phyloP scores from a whole-genome alignment of 2,329 filamentous ascomycete genomes.

The Aspergillus fructus region DNA sequence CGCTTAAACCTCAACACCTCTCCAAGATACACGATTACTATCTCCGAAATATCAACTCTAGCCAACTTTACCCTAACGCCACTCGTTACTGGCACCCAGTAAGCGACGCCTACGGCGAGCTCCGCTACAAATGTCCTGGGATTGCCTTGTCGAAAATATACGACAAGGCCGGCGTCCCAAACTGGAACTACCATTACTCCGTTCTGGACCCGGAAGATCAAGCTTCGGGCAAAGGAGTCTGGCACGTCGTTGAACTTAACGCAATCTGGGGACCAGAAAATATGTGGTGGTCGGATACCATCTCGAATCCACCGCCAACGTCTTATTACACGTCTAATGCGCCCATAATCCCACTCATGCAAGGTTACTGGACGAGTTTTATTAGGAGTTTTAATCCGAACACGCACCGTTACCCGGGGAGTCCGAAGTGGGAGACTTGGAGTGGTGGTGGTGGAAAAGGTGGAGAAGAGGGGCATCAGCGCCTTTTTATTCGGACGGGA shows the following conservation, averaged over 20 bases:
- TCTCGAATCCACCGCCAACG: conserved; percentile 48
- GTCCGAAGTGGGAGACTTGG: conserved; percentile 55
- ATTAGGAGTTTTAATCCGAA: conserved; percentile 68
- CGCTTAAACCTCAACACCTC: conserved; percentile 53
- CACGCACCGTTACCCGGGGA: conserved; percentile 44
- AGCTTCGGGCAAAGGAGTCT: conserved; percentile 59
- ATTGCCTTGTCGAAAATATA: conserved; percentile 53
- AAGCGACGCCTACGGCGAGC: conserved; percentile 61
- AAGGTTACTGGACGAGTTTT: conserved; percentile 74
- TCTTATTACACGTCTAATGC: conserved; percentile 61
- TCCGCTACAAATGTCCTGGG: conserved; percentile 65
- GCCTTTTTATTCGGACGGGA: conserved; percentile 47
- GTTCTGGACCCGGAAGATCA: conserved; percentile 60
- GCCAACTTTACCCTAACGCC: conserved; percentile 45
- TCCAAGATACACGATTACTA: conserved; percentile 55
- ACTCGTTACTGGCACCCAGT: conserved; percentile 61
- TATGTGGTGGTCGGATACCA: conserved; percentile 49
- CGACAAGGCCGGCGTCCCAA: conserved; percentile 32
- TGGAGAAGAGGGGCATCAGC: conserved; percentile 20
- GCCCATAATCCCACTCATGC: conserved; percentile 59
- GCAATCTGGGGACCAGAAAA: conserved; percentile 68
- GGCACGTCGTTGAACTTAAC: conserved; percentile 65
- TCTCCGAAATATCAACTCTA: conserved; percentile 46
- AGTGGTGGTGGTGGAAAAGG: conserved; percentile 27
- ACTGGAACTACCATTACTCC: conserved; percentile 70